These are phyloP conservation scores for Noccaea bulbosa DNA, from an alignment of 345 rosid species.

Conservation along the genomic window DNA sequence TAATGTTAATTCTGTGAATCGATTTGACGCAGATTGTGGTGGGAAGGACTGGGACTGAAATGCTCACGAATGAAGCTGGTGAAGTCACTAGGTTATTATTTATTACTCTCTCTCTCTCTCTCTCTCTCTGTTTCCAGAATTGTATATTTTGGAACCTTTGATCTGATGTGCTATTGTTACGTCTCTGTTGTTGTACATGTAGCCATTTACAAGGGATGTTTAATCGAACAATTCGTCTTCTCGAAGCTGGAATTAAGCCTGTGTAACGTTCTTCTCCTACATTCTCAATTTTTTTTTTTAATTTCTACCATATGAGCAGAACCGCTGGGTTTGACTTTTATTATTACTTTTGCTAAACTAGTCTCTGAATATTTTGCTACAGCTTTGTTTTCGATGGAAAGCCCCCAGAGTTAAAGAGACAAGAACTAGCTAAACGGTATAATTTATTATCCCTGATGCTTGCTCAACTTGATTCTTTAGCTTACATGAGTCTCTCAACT, in stretches of 20 bases:
- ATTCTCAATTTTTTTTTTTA: slow-evolving; percentile 6
- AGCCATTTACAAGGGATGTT: slow-evolving; percentile 99
- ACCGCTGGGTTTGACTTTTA: not conserved
- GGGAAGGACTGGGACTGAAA: slow-evolving; percentile 88
- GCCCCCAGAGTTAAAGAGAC: slow-evolving; percentile 88
- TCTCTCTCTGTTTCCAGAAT: slow-evolving; percentile 1
- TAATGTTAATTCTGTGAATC: not conserved
- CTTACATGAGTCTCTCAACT: not conserved
- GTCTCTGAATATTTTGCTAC: slow-evolving; percentile 23
- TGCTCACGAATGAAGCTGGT: slow-evolving; percentile 94
- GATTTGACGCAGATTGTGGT: slow-evolving; percentile 73
- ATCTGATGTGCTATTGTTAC: not conserved
- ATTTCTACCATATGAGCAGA: not conserved
- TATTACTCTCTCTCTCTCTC: not conserved
- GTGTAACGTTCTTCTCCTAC: slow-evolving; percentile 55
- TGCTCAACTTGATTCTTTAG: not conserved
- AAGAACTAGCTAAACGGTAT: slow-evolving; percentile 89
- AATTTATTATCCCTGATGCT: not conserved
- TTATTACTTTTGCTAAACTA: not conserved
- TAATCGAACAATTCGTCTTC: slow-evolving; percentile 84
- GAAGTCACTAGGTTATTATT: slow-evolving; percentile 81
- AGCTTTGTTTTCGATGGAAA: slow-evolving; percentile 91
- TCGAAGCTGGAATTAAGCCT: slow-evolving; percentile 97
- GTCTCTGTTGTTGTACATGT: not conserved
- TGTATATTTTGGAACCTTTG: not conserved